A percentile compares a stretch with the other conserved stretches of the same genome.
Evolutionary conservation across 495 filamentous ascomycete species (phyloP).

Genomic region (Aspergillus olivimuriae): DNA sequence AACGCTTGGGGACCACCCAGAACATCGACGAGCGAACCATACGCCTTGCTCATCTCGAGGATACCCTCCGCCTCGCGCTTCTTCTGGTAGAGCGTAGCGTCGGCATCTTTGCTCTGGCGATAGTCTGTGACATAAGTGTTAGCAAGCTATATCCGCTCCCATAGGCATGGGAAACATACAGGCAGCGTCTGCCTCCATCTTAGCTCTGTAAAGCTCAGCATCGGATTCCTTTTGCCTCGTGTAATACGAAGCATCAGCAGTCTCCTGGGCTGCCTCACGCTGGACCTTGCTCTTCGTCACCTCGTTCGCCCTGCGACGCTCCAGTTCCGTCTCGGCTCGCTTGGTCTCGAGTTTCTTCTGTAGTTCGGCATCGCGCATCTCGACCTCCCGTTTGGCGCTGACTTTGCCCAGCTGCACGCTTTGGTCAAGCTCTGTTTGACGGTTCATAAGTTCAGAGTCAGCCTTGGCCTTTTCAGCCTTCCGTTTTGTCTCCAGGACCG

Average conservation of each 20-base stretch:
- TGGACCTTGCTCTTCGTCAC: slow-evolving; percentile 72
- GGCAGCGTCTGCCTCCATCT: slow-evolving; percentile 50
- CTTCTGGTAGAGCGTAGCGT: slow-evolving; percentile 53
- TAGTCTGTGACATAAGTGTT: slow-evolving; percentile 23
- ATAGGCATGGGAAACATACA: slow-evolving; percentile 16
- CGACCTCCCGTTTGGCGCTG: slow-evolving; percentile 59
- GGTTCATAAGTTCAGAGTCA: slow-evolving; percentile 63
- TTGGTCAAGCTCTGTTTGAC: slow-evolving; percentile 62
- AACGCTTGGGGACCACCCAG: slow-evolving; percentile 70
- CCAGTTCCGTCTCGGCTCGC: slow-evolving; percentile 70
- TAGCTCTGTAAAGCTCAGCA: slow-evolving; percentile 52
- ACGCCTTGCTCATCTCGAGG: slow-evolving; percentile 68
- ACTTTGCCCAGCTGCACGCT: slow-evolving; percentile 69
- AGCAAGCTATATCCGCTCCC: slow-evolving; percentile 32
- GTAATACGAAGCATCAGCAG: slow-evolving; percentile 57
- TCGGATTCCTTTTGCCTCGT: slow-evolving; percentile 43
- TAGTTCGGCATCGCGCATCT: slow-evolving; percentile 68
- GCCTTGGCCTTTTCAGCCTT: slow-evolving; percentile 73
- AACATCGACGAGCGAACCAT: slow-evolving; percentile 58
- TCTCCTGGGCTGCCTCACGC: slow-evolving; percentile 65
- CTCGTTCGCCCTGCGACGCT: slow-evolving; percentile 66
- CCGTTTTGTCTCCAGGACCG: slow-evolving; percentile 74
- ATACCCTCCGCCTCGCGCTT: slow-evolving; percentile 71
- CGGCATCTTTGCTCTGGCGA: slow-evolving; percentile 49
- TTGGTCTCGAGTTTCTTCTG: slow-evolving; percentile 67